Evolutionary conservation across 305 asterid species (phyloP), one percentile per base, ranked within the genome.

Genomic region (Rubia peregrina): DNA sequence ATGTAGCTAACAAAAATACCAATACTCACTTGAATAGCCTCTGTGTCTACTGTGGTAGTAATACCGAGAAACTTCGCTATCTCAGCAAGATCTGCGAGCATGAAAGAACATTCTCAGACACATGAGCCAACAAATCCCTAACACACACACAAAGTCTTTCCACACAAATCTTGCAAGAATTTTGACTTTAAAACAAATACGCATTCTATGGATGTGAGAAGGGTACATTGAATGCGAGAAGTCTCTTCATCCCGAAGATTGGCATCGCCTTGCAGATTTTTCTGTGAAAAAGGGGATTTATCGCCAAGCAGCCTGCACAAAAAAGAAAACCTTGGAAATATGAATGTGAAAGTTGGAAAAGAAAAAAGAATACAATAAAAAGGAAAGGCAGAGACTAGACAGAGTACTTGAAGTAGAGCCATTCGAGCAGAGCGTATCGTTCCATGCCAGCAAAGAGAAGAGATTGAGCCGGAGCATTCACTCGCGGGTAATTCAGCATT

Each of bases 391-490:
- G 59, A 51, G 24, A 51, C 22, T 51, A 51, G 59, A 51, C 22
- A 8, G 59, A 11, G 51, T 68, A 93, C 98, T 91, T 94, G 90
- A 94, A 94, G 85, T 91, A 91, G 68, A 94, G 96, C 96, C 97
- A 94, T 77, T 91, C 98, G 19, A 94, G 96, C 76, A 94, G 96
- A 66, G 97, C 97, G 62, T 94, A 91, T 70, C 98, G 96, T 69
- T 94, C 98, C 97, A 91, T 89, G 95, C 96, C 97, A 81, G 97
- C 98, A 60, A 90, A 94, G 82, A 94, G 97, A 51, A 94, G 95
- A 5, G 98, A 89, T 79, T 94, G 98, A 16, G 97, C 88, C 61
- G 98, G 96, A 7, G 96, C 96, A 82, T 88, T 89, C 17, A 96
- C 87, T 86, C 96, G 88, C 17, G 90, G 83, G 83, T 91, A 94